phyloP scores from a whole-genome alignment of 2,329 filamentous ascomycete species.

The Macrophomina tecta region DNA sequence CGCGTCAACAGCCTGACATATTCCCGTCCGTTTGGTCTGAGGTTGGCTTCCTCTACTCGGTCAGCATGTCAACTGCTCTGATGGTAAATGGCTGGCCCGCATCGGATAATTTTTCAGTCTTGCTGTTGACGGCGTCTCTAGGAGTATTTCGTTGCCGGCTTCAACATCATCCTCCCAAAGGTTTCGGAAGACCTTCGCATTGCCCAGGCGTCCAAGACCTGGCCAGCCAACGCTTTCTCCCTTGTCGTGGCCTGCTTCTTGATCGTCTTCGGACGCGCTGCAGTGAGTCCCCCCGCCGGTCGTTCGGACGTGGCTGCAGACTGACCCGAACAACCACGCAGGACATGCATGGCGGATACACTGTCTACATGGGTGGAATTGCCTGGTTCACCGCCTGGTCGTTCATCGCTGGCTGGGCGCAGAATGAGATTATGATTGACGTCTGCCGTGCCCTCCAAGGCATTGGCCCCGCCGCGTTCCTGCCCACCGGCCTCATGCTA shows the following conservation, averaged over 20 bases:
- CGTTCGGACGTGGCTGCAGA: too few species aligned
- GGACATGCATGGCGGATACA: conserved; percentile 68
- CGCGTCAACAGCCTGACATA: too few species aligned
- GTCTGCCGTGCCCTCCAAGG: conserved; percentile 44
- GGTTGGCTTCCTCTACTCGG: too few species aligned
- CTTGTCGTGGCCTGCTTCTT: conserved; percentile 56
- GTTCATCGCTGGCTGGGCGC: conserved; percentile 30
- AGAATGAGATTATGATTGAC: conserved; percentile 42
- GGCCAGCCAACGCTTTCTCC: conserved; percentile 59
- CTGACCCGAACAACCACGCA: too few species aligned
- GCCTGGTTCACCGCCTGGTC: background rate
- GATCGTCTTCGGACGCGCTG: conserved; percentile 50
- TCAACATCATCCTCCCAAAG: conserved; percentile 71
- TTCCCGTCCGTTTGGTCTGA: too few species aligned
- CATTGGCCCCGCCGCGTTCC: conserved; percentile 42
- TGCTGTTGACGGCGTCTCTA: background rate
- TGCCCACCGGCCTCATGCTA: conserved; percentile 40
- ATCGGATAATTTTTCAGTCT: too few species aligned
- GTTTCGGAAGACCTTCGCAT: conserved; percentile 67
- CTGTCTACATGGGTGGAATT: conserved; percentile 65
- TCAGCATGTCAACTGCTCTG: too few species aligned
- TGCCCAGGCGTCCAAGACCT: conserved; percentile 65
- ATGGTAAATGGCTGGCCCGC: too few species aligned
- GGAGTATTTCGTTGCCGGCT: conserved; percentile 80
- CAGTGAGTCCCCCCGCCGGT: conserved; percentile 31